Evolutionary conservation across 495 filamentous ascomycete genomes (phyloP).

Genomic region (Halenospora varia): DNA sequence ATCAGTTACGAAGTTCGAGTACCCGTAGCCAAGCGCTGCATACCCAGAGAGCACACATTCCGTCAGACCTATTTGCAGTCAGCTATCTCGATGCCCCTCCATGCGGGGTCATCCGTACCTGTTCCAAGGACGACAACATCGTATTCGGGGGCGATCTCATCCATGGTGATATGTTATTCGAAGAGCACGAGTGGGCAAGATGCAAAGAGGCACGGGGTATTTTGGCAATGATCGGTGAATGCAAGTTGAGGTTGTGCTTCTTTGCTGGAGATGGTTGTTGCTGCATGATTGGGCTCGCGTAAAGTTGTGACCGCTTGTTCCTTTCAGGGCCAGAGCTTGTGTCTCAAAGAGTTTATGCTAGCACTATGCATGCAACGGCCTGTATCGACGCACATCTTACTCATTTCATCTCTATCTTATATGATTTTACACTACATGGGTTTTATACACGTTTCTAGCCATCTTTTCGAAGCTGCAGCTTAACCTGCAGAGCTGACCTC

Average conservation of each 20-base stretch:
- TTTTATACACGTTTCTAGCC: too few species aligned
- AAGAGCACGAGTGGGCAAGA: conserved; percentile 4
- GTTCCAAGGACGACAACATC: conserved; percentile 98
- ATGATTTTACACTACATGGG: too few species aligned
- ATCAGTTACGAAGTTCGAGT: conserved; percentile 3
- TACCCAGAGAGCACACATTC: conserved; percentile 99
- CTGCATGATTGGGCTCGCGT: conserved; percentile 24
- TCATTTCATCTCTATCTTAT: too few species aligned
- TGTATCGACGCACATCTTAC: too few species aligned
- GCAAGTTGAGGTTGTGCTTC: conserved; percentile 7
- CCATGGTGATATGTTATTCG: conserved; percentile 50
- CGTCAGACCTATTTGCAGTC: conserved; percentile 66
- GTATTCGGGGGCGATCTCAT: conserved; percentile 95
- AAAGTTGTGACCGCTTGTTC: conserved; percentile 1
- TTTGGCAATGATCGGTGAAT: conserved; percentile 22
- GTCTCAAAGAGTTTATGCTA: conserved; percentile 19
- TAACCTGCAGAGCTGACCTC: too few species aligned
- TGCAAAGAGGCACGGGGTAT: conserved; percentile 1
- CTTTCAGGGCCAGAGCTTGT: background rate
- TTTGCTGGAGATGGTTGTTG: conserved; percentile 9
- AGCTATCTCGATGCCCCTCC: conserved; percentile 19
- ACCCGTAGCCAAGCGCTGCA: conserved; percentile 16
- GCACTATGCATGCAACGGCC: background rate
- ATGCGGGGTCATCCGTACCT: conserved; percentile 53
- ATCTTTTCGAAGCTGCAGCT: too few species aligned